Evolutionary conservation across 2,329 filamentous ascomycete species (phyloP), one percentile per base, ranked within the genome.

Genomic region (Arthrobotrys megalospora): DNA sequence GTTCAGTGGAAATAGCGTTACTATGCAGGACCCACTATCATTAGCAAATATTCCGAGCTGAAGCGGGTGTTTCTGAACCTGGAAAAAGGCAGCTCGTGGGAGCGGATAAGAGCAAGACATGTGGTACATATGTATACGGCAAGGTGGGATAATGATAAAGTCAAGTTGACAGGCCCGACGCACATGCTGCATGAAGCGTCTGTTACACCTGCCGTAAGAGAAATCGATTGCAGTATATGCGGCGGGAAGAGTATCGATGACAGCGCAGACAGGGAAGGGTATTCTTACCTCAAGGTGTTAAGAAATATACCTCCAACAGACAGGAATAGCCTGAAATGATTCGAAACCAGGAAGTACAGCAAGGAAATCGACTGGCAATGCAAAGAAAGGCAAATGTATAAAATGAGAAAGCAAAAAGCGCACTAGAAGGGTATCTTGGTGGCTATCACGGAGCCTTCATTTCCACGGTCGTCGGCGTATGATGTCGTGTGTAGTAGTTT

Each of bases 381-480:
- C 24, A 41, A 43, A 45, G 16, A 48, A 38, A 24, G 24, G 24
- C 24, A 28, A 5, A 28, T 28, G 24, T 28, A 32, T 43, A 36
- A 50, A 60, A 34, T 10, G 38, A 36, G 36, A 65, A 70, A 65
- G 58, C 12, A 48, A 67, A 70, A 63, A 65, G 67, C 73, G 55
- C 65, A 75, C 53, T 68, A 24, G 66, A 58, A 60, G 52, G 65
- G 34, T 63, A 58, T 70, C 14, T 43, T 68, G 52, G 58, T 34
- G 63, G 47, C 28, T 47, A 45, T 77, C 73, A 77, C 73, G 73
- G 73, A 70, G 66, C 66, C 73, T 71, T 77, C 73, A 77, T 77
- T 50, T 77, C 73, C 58, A 77, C 50, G 60, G 73, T 32, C 64
- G 63, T 68, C 63, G 36, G 70, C 47, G 19, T 28, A 28, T 28